These are phyloP conservation scores for Persicaria tinctoria DNA, from an alignment of 148 eudicot species.

Conservation along the genomic window DNA sequence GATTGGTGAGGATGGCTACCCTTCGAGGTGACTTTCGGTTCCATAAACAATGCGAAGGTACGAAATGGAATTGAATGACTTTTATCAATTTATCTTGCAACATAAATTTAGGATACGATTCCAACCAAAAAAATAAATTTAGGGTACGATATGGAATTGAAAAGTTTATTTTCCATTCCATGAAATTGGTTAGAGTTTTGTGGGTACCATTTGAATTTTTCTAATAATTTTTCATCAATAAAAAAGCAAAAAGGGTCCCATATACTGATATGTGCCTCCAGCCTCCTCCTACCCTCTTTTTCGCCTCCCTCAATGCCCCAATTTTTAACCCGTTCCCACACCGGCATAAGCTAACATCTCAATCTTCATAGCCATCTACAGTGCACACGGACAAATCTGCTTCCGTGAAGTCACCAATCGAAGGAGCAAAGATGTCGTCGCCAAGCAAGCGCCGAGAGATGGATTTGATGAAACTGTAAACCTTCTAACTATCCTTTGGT, in stretches of 20 bases:
- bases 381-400: not conserved
- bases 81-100: too few relatives aligned
- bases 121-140: too few relatives aligned
- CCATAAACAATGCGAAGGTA: too few relatives aligned
- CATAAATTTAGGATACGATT: too few relatives aligned
- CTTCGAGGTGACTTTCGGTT: too few relatives aligned
- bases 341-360: not conserved
- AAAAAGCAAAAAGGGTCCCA: not conserved
- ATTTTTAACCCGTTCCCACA: not conserved
- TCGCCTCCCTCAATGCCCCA: slow-evolving; percentile 9
- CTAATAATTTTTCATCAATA: not conserved
- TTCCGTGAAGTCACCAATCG: not conserved
- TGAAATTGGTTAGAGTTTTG: too few relatives aligned
- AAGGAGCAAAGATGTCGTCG: slow-evolving; percentile 64
- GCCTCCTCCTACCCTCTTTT: not conserved
- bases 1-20: too few relatives aligned
- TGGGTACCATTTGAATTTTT: too few relatives aligned
- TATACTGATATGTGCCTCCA: not conserved
- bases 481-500: slow-evolving; percentile 9
- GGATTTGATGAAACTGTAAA: slow-evolving; percentile 94
- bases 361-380: not conserved
- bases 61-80: too few relatives aligned
- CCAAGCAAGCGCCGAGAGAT: slow-evolving; percentile 92
- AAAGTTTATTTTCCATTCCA: too few relatives aligned
- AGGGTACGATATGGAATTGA: too few relatives aligned